A percentile compares a stretch with the other conserved stretches of the same genome.
Evolutionary conservation across 495 filamentous ascomycete genomes (phyloP).

Genomic region (Pyrenopolyporus hunteri): DNA sequence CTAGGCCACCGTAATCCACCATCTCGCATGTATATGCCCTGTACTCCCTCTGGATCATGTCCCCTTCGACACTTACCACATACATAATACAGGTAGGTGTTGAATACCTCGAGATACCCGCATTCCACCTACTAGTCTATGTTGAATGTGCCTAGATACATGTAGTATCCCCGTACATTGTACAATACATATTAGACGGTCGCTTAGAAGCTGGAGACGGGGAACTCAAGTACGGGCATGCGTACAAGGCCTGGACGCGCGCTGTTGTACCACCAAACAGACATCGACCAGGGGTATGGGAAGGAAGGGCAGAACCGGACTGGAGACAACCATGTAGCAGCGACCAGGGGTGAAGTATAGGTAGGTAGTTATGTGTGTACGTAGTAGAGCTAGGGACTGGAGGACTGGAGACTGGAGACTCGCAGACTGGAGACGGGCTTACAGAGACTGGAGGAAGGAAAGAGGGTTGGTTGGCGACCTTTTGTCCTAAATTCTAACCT

Average conservation of each 20-base stretch:
- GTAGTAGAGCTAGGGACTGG: too few species aligned
- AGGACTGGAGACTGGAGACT: too few species aligned
- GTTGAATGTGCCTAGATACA: too few species aligned
- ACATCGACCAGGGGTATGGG: constrained; percentile 24
- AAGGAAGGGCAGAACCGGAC: background rate
- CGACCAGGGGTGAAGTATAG: too few species aligned
- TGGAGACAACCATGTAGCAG: too few species aligned
- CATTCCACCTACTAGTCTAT: too few species aligned
- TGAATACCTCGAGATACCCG: too few species aligned
- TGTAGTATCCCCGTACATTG: too few species aligned
- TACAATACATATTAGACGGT: background rate
- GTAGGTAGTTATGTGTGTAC: too few species aligned
- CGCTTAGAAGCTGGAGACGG: too few species aligned
- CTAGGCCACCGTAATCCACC: constrained; percentile 22
- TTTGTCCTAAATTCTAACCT: constrained; percentile 37
- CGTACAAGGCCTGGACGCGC: background rate
- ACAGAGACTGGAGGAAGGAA: background rate
- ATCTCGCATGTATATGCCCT: constrained; percentile 19
- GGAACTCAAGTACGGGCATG: background rate
- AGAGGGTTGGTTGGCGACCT: constrained; percentile 21
- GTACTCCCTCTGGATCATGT: constrained; percentile 9
- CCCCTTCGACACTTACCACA: constrained; percentile 12
- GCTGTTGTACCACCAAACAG: constrained; percentile 27
- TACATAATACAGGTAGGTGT: too few species aligned
- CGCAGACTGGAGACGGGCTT: background rate